phyloP scores from a whole-genome alignment of 2,329 filamentous ascomycete species.

The Xylariaceae sp. region DNA sequence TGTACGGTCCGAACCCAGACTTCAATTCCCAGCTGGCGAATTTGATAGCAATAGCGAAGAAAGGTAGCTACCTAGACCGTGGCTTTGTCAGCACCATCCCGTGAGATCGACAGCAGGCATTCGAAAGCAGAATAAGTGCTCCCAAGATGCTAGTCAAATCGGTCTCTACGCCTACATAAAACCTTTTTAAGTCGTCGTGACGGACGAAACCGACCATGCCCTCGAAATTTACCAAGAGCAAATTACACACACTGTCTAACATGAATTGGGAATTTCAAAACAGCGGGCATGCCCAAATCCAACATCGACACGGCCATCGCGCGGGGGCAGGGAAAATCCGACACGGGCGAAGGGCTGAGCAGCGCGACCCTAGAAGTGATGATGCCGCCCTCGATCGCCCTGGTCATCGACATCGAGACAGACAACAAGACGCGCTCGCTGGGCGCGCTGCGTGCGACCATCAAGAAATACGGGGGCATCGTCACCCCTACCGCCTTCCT shows the following conservation, averaged over 20 bases:
- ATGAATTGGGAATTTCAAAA: no score
- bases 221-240: no score
- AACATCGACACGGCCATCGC: conserved; percentile 82
- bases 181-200: no score
- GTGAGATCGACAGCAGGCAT: no score
- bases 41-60: conserved; percentile 72
- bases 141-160: no score
- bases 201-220: no score
- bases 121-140: no score
- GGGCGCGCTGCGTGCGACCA: conserved; percentile 63
- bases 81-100: no score
- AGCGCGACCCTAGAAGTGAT: conserved; percentile 73
- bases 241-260: no score
- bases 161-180: no score
- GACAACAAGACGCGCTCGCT: conserved; percentile 72
- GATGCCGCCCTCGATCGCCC: conserved; percentile 67
- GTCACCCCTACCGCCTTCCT: conserved; percentile 73
- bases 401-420: conserved; percentile 81
- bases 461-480: conserved; percentile 67
- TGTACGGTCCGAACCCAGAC: conserved; percentile 68
- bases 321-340: conserved; percentile 78
- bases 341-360: conserved; percentile 71
- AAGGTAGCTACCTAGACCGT: no score
- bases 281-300: conserved; percentile 73
- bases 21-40: conserved; percentile 71